Evolutionary conservation across 2,329 filamentous ascomycete species (phyloP).

Genomic region (Fusarium miscanthi): DNA sequence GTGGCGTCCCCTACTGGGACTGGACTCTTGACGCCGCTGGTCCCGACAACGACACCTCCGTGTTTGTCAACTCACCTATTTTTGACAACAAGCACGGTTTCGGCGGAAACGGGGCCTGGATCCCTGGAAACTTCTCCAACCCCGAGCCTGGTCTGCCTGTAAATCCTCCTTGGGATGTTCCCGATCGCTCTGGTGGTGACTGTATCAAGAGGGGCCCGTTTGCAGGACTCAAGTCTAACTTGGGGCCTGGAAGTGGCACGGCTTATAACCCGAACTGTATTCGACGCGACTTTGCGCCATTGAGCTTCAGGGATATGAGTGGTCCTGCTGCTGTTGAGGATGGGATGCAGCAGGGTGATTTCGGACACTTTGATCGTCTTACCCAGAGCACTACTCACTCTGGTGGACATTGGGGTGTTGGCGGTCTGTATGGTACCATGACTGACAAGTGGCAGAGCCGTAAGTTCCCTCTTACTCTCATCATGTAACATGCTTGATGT

Average conservation of each 20-base stretch:
- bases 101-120: constrained; percentile 25
- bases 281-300: constrained; percentile 24
- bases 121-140: constrained; percentile 29
- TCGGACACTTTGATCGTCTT: constrained; percentile 26
- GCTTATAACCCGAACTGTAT: constrained; percentile 21
- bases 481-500: rapidly evolving
- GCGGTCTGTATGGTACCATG: constrained; percentile 46
- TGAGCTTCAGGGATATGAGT: constrained; percentile 24
- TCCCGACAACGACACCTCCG: constrained; percentile 21
- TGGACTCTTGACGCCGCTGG: constrained; percentile 33
- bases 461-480: neutral
- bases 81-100: constrained; percentile 46
- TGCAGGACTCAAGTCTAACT: constrained; percentile 24
- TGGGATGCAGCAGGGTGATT: constrained; percentile 39
- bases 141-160: constrained; percentile 21
- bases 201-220: constrained; percentile 44
- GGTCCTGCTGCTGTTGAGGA: constrained; percentile 24
- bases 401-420: constrained; percentile 43
- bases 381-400: constrained; percentile 44
- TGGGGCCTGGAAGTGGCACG: constrained; percentile 17
- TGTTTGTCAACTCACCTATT: constrained; percentile 42
- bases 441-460: constrained; percentile 32
- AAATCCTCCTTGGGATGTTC: constrained; percentile 31
- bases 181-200: constrained; percentile 35
- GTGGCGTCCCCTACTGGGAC: constrained; percentile 42